phyloP scores from a whole-genome alignment of 164 flowering plant genomes.

The Aristolochia californica region DNA sequence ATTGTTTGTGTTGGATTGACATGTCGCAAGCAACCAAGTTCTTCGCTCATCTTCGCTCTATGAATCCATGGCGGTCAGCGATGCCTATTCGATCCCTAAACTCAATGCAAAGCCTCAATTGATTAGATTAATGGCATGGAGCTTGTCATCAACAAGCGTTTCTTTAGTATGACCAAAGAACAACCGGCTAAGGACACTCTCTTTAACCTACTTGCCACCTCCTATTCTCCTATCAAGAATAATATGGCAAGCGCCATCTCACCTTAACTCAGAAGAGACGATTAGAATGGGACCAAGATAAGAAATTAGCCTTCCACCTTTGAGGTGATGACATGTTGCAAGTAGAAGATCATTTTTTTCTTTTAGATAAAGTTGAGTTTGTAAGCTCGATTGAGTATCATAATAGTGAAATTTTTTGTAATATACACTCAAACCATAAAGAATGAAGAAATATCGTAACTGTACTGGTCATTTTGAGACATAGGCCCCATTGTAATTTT shows the following conservation, averaged over 20 bases:
- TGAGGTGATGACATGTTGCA: no score
- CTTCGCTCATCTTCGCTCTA: not conserved
- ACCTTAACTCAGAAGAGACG: not conserved
- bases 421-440: no score
- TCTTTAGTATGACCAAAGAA: constrained; percentile 29
- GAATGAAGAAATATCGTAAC: no score
- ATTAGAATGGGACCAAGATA: not conserved
- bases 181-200: constrained; percentile 53
- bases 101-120: constrained; percentile 12
- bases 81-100: constrained; percentile 25
- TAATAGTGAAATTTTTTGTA: no score
- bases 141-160: constrained; percentile 23
- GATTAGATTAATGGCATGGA: constrained; percentile 5
- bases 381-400: no score
- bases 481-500: no score
- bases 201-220: constrained; percentile 34
- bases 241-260: not conserved
- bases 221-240: constrained; percentile 3
- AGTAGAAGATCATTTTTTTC: no score
- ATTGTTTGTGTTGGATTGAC: constrained; percentile 13
- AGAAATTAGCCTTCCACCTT: no score
- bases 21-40: constrained; percentile 7
- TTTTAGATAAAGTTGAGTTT: no score
- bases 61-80: constrained; percentile 5
- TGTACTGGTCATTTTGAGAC: no score